Conservation (phyloP, 345 rosid genomes). For the Physaria fendleri region DNA sequence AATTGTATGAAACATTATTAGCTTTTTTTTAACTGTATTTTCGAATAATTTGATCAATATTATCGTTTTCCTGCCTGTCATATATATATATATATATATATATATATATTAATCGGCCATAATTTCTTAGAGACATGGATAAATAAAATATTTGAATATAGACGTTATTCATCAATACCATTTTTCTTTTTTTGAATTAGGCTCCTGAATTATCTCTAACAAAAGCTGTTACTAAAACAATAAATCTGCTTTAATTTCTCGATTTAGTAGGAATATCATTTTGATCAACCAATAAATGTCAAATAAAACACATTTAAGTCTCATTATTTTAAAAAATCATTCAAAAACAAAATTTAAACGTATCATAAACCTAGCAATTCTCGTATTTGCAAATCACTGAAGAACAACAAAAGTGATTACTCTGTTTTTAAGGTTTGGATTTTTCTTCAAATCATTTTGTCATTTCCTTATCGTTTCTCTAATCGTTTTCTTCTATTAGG, state of each 20-base stretch:
- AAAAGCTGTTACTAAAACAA: neutral
- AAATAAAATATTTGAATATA: neutral
- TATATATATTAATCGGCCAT: too few relatives aligned
- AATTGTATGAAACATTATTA: slow-evolving; percentile 4
- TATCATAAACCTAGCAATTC: neutral
- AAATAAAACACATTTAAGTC: neutral
- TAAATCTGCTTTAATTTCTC: neutral
- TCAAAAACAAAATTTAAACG: neutral
- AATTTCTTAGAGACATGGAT: too few relatives aligned
- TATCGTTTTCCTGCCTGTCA: too few relatives aligned
- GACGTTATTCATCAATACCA: too few relatives aligned
- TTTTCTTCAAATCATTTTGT: neutral
- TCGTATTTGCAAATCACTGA: neutral
- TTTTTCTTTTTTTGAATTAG: too few relatives aligned
- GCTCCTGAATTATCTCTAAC: neutral
- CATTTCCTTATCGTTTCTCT: neutral
- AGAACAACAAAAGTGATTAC: neutral
- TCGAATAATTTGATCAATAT: neutral
- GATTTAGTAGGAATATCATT: neutral
- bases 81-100: too few relatives aligned
- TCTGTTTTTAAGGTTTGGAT: neutral
- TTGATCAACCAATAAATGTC: neutral
- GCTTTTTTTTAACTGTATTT: neutral
- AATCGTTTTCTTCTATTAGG: neutral
- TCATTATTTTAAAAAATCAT: slow-evolving; percentile 2